These are phyloP conservation scores for Jaapia argillacea DNA, from an alignment of 768 basidiomycete species.

Conservation along the genomic window DNA sequence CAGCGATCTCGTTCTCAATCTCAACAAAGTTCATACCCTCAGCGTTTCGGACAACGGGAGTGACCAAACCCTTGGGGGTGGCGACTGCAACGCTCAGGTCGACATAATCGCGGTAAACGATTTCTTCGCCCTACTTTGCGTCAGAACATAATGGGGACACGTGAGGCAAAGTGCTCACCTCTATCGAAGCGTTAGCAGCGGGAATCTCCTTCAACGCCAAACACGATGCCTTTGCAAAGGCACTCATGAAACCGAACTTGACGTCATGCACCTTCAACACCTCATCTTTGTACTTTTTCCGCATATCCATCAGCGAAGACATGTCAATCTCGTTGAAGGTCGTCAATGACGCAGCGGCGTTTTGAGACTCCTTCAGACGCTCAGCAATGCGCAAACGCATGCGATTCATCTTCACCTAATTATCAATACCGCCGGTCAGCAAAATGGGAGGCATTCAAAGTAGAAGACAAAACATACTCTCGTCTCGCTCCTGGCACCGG, in stretches of 20 bases:
- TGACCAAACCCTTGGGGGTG: conserved; percentile 95
- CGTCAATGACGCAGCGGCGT: conserved; percentile 90
- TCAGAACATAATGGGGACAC: conserved; percentile 6
- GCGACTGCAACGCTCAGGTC: conserved; percentile 95
- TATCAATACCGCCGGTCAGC: neutral
- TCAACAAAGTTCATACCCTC: conserved; percentile 81
- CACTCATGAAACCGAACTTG: conserved; percentile 98
- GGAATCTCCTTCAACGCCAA: conserved; percentile 89
- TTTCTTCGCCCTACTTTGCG: conserved; percentile 60
- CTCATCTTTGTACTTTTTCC: conserved; percentile 87
- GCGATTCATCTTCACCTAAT: conserved; percentile 93
- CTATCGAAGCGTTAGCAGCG: conserved; percentile 88
- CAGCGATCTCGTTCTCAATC: conserved; percentile 89
- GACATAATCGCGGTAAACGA: conserved; percentile 87
- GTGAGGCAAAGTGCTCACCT: conserved; percentile 22
- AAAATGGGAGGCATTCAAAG: no score
- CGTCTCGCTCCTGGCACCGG: conserved; percentile 73
- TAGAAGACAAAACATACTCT: conserved; percentile 39
- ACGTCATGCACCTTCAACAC: conserved; percentile 87
- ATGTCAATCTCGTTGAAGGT: conserved; percentile 99
- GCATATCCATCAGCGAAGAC: conserved; percentile 90
- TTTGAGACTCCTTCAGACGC: conserved; percentile 96
- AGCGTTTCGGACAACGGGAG: conserved; percentile 88
- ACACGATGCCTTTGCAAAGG: conserved; percentile 81
- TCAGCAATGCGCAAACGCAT: conserved; percentile 97